A percentile compares a stretch with the other conserved stretches of the same genome.
phyloP scores from a whole-genome alignment of 352 stramenopile species.

The Phytopythium kandeliae region DNA sequence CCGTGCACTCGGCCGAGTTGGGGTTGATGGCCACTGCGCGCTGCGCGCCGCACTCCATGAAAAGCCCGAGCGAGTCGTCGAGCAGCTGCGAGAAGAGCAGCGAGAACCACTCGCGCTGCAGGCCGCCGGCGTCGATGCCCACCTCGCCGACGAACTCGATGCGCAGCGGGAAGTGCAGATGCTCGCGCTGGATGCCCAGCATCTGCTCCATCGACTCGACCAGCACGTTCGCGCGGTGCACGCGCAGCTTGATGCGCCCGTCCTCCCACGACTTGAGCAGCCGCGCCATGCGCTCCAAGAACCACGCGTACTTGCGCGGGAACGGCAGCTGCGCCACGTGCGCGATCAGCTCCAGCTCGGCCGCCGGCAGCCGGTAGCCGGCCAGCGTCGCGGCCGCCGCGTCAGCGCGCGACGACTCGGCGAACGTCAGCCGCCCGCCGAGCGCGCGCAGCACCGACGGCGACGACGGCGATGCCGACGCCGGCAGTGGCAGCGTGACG shows the following conservation, averaged over 20 bases:
- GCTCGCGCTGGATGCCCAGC: constrained; percentile 60
- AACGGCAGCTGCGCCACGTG: constrained; percentile 65
- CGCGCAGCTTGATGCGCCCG: constrained; percentile 77
- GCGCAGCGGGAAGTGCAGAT: constrained; percentile 74
- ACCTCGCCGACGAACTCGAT: constrained; percentile 85
- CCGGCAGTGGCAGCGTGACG: constrained; percentile 3
- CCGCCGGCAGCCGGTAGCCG: constrained; percentile 47
- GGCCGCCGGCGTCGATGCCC: constrained; percentile 67
- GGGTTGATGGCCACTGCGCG: constrained; percentile 65
- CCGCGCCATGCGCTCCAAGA: constrained; percentile 64
- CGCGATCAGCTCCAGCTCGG: constrained; percentile 60
- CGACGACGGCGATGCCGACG: background rate
- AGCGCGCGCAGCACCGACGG: constrained; percentile 6
- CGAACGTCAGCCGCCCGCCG: constrained; percentile 52
- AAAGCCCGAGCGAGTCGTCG: constrained; percentile 60
- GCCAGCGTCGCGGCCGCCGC: constrained; percentile 55
- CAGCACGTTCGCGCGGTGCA: constrained; percentile 66
- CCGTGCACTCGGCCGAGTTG: constrained; percentile 63
- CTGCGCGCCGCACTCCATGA: constrained; percentile 72
- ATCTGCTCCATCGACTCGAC: constrained; percentile 82
- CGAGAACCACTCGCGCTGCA: constrained; percentile 80
- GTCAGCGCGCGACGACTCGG: constrained; percentile 53
- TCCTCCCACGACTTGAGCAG: constrained; percentile 71
- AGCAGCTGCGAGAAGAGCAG: constrained; percentile 72
- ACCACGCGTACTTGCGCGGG: constrained; percentile 80